Evolutionary conservation across 352 stramenopile species (phyloP), one percentile per base, ranked within the genome.

Genomic region (Phytophthora citricola): DNA sequence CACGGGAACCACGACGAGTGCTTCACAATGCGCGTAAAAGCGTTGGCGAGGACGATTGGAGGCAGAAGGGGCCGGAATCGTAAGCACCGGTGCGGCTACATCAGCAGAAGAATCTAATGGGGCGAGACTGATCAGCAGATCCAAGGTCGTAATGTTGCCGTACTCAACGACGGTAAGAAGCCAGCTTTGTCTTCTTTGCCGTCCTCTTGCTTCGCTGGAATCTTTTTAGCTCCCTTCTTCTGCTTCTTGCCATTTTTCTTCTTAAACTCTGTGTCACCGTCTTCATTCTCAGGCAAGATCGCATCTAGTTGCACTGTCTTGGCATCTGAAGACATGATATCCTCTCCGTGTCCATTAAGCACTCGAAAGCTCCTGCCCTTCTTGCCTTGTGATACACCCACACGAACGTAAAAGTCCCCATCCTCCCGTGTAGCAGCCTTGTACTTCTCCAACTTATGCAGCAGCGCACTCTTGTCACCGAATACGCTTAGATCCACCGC

Each of bases 131-230:
- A 75, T 54, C 4, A 92, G 63, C 22, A 92, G 22, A 36, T 88
- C 69, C 1, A 90, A 20, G 14, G 76, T 80, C 0, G 70, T 58
- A 29, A 92, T 80, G 9, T 82, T 69, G 0, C 81, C 79, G 44
- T 87, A 90, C 58, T 90, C n/a, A 92, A 53, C 0, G 79, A 85
- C 29, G 43, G 34, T 31, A 78, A 43, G 15, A 68, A 67, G 2
- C 59, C 46, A 24, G 60, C 1, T 2, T 69, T 71, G 3, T 63
- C 57, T 17, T 71, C 50, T 17, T 70, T 49, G 10, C 54, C 26
- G 62, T 55, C 39, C 50, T 47, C 43, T 57, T 69, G 49, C 58
- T 71, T 58, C 66, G 69, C 43, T 71, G 64, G 26, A 39, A 60
- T 71, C 55, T 78, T 83, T 54, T 70, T 82, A 27, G 7, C 34